A percentile compares a stretch with the other conserved stretches of the same genome.
phyloP scores from a whole-genome alignment of 2,329 filamentous ascomycete species.

The Aspergillus piperis region DNA sequence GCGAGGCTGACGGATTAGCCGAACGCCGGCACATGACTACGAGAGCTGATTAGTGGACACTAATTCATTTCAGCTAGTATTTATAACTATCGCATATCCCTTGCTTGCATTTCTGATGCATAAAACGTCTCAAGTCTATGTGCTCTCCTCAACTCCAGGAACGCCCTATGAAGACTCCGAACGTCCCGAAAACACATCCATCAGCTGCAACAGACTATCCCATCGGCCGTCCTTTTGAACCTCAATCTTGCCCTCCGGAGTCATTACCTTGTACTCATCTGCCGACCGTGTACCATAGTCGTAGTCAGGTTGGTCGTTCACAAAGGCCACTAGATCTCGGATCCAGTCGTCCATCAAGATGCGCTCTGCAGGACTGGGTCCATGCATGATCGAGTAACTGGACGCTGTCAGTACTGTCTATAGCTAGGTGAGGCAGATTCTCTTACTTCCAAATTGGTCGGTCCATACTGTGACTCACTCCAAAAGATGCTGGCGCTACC shows the following conservation, averaged over 20 bases:
- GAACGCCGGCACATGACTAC: too few species aligned
- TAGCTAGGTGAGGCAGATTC: neutral
- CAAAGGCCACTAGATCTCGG: conserved; percentile 40
- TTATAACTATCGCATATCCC: too few species aligned
- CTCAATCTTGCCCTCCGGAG: conserved; percentile 35
- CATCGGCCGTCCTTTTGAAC: conserved; percentile 40
- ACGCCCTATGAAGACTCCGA: neutral
- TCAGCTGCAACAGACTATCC: conserved; percentile 23
- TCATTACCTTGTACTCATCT: conserved; percentile 42
- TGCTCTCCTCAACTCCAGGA: too few species aligned
- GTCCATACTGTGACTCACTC: conserved; percentile 44
- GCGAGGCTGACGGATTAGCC: too few species aligned
- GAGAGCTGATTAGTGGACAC: too few species aligned
- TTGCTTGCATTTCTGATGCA: too few species aligned
- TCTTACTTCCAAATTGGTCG: conserved; percentile 49
- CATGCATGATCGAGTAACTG: conserved; percentile 44
- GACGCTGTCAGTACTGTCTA: neutral
- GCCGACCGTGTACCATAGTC: conserved; percentile 37
- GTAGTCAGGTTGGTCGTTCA: conserved; percentile 33
- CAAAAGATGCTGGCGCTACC: conserved; percentile 36
- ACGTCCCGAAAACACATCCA: conserved; percentile 17
- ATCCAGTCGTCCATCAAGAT: conserved; percentile 45
- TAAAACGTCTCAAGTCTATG: too few species aligned
- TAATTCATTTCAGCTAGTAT: too few species aligned
- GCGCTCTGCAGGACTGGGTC: conserved; percentile 38